These are phyloP conservation scores for Pyrus hybrid DNA, from an alignment of 331 rosid species.

Conservation along the genomic window DNA sequence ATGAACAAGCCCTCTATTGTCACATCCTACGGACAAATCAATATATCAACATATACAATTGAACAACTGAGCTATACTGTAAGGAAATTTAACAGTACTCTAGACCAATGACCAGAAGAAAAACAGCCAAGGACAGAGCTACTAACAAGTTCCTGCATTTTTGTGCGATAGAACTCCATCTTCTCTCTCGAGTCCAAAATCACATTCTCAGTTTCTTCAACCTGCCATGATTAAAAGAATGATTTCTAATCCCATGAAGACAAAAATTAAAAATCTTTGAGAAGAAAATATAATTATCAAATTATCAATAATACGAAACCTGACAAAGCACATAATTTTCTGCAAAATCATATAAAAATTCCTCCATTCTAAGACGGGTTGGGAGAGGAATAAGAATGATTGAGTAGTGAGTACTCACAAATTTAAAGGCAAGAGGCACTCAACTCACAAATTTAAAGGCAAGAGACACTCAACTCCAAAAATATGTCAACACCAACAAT, in stretches of 20 bases:
- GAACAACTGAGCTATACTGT: not conserved
- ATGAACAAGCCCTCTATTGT: not conserved
- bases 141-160: conserved; percentile 97
- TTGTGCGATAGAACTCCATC: conserved; percentile 69
- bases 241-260: not conserved
- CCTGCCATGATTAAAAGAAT: conserved; percentile 36
- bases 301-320: not conserved
- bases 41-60: no score
- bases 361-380: not conserved
- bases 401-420: not conserved
- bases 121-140: conserved; percentile 16
- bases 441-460: not conserved
- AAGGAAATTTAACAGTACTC: not conserved
- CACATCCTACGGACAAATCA: not conserved
- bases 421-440: no score
- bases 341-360: not conserved
- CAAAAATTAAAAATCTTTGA: not conserved
- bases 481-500: not conserved
- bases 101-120: conserved; percentile 17
- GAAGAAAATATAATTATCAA: not conserved
- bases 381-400: not conserved
- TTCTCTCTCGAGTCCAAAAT: conserved; percentile 87
- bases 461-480: not conserved
- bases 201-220: conserved; percentile 41
- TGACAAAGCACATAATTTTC: not conserved